Conservation (phyloP, 164 flowering plant genomes). For the grape (Vitis vinifera) region DNA sequence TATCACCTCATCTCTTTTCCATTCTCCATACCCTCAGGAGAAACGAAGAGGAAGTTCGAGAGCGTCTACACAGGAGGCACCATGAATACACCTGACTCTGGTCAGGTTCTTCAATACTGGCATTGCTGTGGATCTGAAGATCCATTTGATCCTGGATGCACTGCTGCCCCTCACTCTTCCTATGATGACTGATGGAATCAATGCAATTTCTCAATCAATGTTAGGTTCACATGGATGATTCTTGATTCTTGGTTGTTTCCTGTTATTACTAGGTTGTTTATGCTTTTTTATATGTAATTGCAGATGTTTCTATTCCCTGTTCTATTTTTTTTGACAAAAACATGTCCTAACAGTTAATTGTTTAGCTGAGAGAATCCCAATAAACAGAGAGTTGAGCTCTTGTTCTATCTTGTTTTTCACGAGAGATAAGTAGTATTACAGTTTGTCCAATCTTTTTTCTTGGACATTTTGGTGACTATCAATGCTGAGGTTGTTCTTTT, state of each 20-base stretch:
- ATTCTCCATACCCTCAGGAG: slow-evolving; percentile 40
- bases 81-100: slow-evolving; percentile 78
- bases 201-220: neutral
- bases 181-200: slow-evolving; percentile 64
- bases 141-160: slow-evolving; percentile 91
- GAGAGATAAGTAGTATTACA: too few species aligned
- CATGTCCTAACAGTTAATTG: too few species aligned
- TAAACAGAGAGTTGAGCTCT: too few species aligned
- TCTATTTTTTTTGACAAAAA: too few species aligned
- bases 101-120: slow-evolving; percentile 85
- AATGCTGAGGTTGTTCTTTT: too few species aligned
- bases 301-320: too few species aligned
- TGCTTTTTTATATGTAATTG: too few species aligned
- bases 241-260: neutral
- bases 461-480: too few species aligned
- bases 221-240: neutral
- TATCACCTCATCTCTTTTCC: neutral
- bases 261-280: too few species aligned
- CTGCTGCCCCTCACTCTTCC: slow-evolving; percentile 84
- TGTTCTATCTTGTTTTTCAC: too few species aligned
- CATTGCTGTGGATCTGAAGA: slow-evolving; percentile 98
- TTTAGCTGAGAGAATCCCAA: too few species aligned
- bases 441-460: too few species aligned
- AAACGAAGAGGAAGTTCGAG: slow-evolving; percentile 95
- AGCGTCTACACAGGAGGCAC: slow-evolving; percentile 89